phyloP scores from a whole-genome alignment of 2,329 filamentous ascomycete genomes.

The Eutypa lata region DNA sequence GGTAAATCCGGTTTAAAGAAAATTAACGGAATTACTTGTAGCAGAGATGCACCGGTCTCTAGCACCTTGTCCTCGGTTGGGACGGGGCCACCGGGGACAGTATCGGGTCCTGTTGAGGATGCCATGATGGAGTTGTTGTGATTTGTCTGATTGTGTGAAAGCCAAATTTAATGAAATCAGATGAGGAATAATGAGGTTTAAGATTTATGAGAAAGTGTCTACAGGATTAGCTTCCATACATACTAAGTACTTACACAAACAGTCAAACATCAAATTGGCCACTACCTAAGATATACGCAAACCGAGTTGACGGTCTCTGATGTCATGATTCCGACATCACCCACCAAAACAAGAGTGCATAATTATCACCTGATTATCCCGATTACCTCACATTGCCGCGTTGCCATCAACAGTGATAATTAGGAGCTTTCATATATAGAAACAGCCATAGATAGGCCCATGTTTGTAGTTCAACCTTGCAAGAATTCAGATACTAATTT shows the following conservation, averaged over 20 bases:
- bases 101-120: conserved; percentile 14
- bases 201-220: no score
- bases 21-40: conserved; percentile 42
- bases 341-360: background rate
- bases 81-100: conserved; percentile 46
- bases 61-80: conserved; percentile 55
- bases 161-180: no score
- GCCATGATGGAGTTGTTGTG: background rate
- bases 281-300: background rate
- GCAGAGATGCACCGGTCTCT: conserved; percentile 57
- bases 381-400: background rate
- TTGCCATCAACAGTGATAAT: no score
- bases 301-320: background rate
- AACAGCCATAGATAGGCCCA: no score
- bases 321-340: background rate
- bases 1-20: background rate
- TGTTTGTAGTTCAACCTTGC: no score
- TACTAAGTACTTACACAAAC: background rate
- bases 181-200: no score
- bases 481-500: no score
- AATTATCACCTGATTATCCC: background rate
- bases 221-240: no score
- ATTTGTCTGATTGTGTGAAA: no score
- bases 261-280: background rate
- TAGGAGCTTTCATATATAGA: no score